phyloP scores from a whole-genome alignment of 257 asterid species.

The Catharanthus roseus region DNA sequence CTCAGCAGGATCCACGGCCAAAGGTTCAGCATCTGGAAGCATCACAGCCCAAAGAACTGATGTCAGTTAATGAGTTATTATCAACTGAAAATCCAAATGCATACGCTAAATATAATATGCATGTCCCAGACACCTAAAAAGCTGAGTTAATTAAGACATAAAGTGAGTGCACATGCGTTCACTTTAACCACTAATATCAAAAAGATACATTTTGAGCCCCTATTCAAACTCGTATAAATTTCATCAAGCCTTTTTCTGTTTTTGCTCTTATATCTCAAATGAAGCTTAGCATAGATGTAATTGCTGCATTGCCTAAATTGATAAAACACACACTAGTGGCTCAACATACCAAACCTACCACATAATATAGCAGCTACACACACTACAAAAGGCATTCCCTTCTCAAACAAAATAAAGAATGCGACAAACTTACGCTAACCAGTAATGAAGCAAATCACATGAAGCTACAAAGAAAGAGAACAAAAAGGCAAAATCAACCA shows the following conservation, averaged over 20 bases:
- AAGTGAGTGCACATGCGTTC: too few species aligned
- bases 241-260: not conserved
- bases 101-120: not conserved
- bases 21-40: conserved; percentile 36
- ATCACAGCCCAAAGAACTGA: conserved; percentile 16
- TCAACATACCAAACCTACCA: not conserved
- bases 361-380: not conserved
- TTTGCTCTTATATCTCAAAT: not conserved
- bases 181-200: too few species aligned
- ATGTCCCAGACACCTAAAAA: not conserved
- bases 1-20: conserved; percentile 34
- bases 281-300: not conserved
- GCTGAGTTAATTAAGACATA: not conserved
- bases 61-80: not conserved
- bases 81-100: not conserved
- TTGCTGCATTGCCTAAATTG: not conserved
- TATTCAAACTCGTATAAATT: not conserved
- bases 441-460: not conserved
- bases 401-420: not conserved
- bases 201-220: not conserved
- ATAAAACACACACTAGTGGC: not conserved
- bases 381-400: not conserved
- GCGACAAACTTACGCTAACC: not conserved
- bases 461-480: conserved; percentile 1
- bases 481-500: conserved; percentile 9